Evolutionary conservation across 768 basidiomycete genomes (phyloP), one percentile per base, ranked within the genome.

Genomic region (Nidularia pulvinata): DNA sequence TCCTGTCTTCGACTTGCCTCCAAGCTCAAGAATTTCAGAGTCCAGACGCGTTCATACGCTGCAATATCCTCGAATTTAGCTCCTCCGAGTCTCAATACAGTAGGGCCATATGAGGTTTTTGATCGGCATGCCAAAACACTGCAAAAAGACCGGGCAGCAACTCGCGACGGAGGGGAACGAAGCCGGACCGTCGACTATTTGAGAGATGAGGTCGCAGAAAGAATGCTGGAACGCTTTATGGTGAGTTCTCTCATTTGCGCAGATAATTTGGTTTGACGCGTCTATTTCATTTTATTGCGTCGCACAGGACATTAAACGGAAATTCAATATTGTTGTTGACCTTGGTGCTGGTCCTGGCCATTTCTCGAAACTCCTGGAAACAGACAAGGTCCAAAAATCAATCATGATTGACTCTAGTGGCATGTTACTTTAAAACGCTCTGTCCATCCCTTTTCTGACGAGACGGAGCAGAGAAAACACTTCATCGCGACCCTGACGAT

Each of bases 331-430:
- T 2, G 76, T 99, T 19, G 71, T 98, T 14, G 97, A 99, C 71
- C 72, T 98, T 30, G 93, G 93, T 1, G 86, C 93, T 32, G 95
- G 96, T 9, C 78, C 97, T 2, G 97, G 97, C 1, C 95, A 95
- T 71, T 88, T 99, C 61, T 83, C 94, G 5, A 93, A 89, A 64
- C 75, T 96, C 33, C 64, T 98, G 45, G 89, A 90, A 58, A 65
- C 69, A 10, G 77, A 84, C 50, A 86, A 83, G 59, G 82, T 86
- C 9, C 71, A 80, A 65, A 92, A 88, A 65, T 82, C 86, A 3
- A 75, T 89, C 32, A 90, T 98, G 89, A 66, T 97, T 42, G 97
- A 98, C 57, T 82, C 86, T 32, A 94, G 93, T 59, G 77, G 96
- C 98, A 70, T 59, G 80, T 30, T 33, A 2, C 7, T 36, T 10